phyloP scores from a whole-genome alignment of 2,329 filamentous ascomycete genomes.

The Verticillium nubilum region DNA sequence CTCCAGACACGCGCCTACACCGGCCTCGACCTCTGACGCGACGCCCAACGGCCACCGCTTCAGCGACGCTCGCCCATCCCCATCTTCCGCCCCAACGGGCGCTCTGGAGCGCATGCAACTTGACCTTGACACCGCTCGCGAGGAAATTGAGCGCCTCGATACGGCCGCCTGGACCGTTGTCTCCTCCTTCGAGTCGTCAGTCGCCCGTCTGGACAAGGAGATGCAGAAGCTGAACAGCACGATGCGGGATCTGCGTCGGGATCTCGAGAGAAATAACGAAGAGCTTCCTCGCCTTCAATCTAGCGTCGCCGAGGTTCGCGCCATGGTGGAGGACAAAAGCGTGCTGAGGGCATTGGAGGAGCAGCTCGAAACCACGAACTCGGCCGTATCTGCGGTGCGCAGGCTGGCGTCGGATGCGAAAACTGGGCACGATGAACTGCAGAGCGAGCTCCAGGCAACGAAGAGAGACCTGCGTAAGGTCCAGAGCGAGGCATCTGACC shows the following conservation, averaged over 20 bases:
- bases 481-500: slow-evolving; percentile 15
- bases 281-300: slow-evolving; percentile 20
- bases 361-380: slow-evolving; percentile 16
- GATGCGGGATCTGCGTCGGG: slow-evolving; percentile 18
- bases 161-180: slow-evolving; percentile 29
- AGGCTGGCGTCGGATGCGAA: slow-evolving; percentile 12
- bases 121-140: slow-evolving; percentile 25
- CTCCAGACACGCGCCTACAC: slow-evolving; percentile 3
- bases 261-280: slow-evolving; percentile 14
- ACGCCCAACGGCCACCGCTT: background rate
- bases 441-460: slow-evolving; percentile 15
- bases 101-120: slow-evolving; percentile 19
- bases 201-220: slow-evolving; percentile 27
- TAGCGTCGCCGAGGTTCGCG: slow-evolving; percentile 16
- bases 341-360: slow-evolving; percentile 14
- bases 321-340: slow-evolving; percentile 7
- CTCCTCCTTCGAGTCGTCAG: slow-evolving; percentile 27
- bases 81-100: background rate
- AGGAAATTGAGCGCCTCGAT: slow-evolving; percentile 30
- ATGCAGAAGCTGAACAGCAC: slow-evolving; percentile 24
- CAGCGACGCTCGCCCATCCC: background rate
- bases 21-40: background rate
- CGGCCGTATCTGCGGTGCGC: slow-evolving; percentile 13
- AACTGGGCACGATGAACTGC: slow-evolving; percentile 12
- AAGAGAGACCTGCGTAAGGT: slow-evolving; percentile 17